These are phyloP conservation scores for Diplodia corticola DNA, from an alignment of 2,329 filamentous ascomycete genomes.

Conservation along the genomic window DNA sequence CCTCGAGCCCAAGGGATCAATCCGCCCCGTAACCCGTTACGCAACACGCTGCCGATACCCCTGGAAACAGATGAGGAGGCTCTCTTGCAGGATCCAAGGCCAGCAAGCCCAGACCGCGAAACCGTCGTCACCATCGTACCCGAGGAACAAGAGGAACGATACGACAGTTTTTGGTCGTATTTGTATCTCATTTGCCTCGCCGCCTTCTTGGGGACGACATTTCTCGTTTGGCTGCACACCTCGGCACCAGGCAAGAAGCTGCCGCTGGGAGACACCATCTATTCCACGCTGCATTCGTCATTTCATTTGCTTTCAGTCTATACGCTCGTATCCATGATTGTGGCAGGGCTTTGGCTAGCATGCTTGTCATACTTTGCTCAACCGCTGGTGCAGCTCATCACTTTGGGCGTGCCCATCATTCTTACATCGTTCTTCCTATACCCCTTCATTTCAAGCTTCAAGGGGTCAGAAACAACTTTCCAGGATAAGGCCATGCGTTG, in stretches of 20 bases:
- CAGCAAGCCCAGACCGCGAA: conserved; percentile 52
- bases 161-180: conserved; percentile 91
- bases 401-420: conserved; percentile 82
- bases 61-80: conserved; percentile 55
- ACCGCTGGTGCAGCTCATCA: conserved; percentile 75
- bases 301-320: conserved; percentile 89
- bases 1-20: conserved; percentile 46
- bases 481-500: conserved; percentile 91
- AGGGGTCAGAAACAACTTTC: conserved; percentile 73
- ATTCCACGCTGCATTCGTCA: conserved; percentile 81
- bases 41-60: conserved; percentile 42
- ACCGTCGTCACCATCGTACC: conserved; percentile 57
- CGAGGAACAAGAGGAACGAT: conserved; percentile 62
- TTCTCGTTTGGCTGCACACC: conserved; percentile 88
- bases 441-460: conserved; percentile 85
- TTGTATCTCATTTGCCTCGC: conserved; percentile 84
- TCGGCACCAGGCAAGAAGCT: conserved; percentile 66
- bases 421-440: conserved; percentile 89
- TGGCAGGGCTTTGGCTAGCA: conserved; percentile 88
- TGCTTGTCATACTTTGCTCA: conserved; percentile 84
- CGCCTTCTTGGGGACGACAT: conserved; percentile 81
- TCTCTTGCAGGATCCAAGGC: conserved; percentile 46
- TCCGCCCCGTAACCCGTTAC: conserved; percentile 45
- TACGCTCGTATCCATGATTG: conserved; percentile 83
- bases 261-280: conserved; percentile 88